These are phyloP conservation scores for Pyrenula aspistea DNA, from an alignment of 495 filamentous ascomycete genomes.

Conservation along the genomic window DNA sequence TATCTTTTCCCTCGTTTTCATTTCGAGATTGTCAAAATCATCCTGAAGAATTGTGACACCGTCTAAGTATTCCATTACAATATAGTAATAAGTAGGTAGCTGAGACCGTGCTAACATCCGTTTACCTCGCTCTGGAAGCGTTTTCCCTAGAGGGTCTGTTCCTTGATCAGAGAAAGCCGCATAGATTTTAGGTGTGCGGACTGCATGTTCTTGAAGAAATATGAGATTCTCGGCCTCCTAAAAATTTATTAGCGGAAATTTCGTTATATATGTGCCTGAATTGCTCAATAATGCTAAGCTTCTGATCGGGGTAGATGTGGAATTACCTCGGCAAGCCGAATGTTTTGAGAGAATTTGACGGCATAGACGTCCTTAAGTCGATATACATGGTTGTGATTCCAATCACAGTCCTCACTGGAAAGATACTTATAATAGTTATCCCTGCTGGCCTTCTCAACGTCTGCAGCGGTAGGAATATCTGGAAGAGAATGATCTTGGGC, in stretches of 20 bases:
- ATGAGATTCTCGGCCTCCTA: not conserved
- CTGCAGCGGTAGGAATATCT: not conserved
- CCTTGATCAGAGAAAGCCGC: not conserved
- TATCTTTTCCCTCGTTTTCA: not conserved
- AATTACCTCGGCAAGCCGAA: not conserved
- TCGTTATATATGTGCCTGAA: not conserved
- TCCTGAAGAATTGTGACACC: not conserved
- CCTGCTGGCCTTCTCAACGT: not conserved
- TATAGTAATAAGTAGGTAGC: not conserved
- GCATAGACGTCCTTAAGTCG: not conserved
- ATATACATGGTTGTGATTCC: not conserved
- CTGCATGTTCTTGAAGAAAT: not conserved
- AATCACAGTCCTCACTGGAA: not conserved
- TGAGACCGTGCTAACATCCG: not conserved
- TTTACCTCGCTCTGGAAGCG: not conserved
- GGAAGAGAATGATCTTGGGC: not conserved
- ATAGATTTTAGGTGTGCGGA: not conserved
- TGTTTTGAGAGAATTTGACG: not conserved
- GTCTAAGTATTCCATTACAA: not conserved
- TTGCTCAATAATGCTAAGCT: not conserved
- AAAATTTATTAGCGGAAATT: not conserved
- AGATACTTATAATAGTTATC: not conserved
- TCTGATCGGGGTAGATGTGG: not conserved
- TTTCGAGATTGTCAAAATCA: not conserved
- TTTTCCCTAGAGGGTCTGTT: not conserved